Evolutionary conservation across 148 eudicot species (phyloP).

Genomic region (Nyssa sinensis): DNA sequence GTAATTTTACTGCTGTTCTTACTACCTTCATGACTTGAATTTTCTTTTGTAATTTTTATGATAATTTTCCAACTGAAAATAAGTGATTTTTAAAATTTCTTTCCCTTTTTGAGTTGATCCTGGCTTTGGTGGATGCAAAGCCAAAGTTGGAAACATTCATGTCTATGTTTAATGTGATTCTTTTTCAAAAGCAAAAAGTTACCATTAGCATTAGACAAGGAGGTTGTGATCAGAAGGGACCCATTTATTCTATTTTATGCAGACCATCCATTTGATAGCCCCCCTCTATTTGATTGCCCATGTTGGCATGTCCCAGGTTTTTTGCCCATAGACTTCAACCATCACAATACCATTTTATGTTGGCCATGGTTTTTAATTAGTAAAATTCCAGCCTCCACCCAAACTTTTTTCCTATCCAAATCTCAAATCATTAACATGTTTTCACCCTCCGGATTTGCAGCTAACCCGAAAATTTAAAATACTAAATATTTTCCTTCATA

Average conservation of each 20-base stretch:
- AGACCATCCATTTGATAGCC: slow-evolving; percentile 10
- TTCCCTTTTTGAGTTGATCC: neutral
- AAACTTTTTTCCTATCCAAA: neutral
- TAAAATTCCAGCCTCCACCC: neutral
- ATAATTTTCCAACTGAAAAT: neutral
- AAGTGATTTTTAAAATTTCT: neutral
- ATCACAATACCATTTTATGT: neutral
- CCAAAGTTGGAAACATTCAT: slow-evolving; percentile 13
- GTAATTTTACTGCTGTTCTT: neutral
- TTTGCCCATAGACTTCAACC: neutral
- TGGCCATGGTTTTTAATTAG: neutral
- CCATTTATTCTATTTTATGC: neutral
- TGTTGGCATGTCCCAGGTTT: slow-evolving; percentile 11
- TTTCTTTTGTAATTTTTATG: neutral
- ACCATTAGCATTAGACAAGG: slow-evolving; percentile 15
- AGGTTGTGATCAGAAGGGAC: slow-evolving; percentile 12
- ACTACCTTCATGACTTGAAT: neutral
- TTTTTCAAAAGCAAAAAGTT: neutral
- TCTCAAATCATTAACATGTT: too few species aligned
- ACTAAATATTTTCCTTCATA: too few species aligned
- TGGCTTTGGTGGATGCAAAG: slow-evolving; percentile 16
- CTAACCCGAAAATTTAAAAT: too few species aligned
- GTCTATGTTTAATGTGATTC: slow-evolving; percentile 8
- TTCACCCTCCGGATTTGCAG: too few species aligned
- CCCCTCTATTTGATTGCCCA: slow-evolving; percentile 3